Percentiles rank a stretch among this genome's conserved stretches.
phyloP scores from a whole-genome alignment of 768 basidiomycete genomes.

The Boletus subcaerulescens region DNA sequence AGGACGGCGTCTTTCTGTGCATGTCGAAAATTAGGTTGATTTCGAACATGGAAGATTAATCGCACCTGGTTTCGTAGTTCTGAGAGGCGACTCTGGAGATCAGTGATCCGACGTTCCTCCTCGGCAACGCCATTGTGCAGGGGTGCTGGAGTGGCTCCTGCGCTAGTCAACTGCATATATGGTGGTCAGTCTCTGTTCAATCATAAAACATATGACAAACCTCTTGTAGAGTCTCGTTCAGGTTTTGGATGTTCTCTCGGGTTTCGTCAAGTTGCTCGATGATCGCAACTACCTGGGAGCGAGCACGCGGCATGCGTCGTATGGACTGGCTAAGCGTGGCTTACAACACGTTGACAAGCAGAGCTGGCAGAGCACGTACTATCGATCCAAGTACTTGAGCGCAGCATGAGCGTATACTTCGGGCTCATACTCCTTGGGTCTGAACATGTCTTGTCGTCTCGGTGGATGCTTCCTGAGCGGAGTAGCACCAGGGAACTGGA shows the following conservation, averaged over 20 bases:
- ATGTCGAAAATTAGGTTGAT: background rate
- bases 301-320: slow-evolving; percentile 49
- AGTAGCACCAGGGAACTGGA: slow-evolving; percentile 67
- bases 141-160: slow-evolving; percentile 17
- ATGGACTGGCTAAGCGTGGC: slow-evolving; percentile 40
- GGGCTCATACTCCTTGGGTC: slow-evolving; percentile 53
- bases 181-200: background rate
- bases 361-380: slow-evolving; percentile 45
- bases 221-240: slow-evolving; percentile 38
- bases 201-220: slow-evolving; percentile 29
- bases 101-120: slow-evolving; percentile 43
- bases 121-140: slow-evolving; percentile 28
- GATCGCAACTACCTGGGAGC: slow-evolving; percentile 37
- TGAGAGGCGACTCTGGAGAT: slow-evolving; percentile 40
- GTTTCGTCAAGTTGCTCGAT: slow-evolving; percentile 38
- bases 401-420: slow-evolving; percentile 77
- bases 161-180: slow-evolving; percentile 15
- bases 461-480: slow-evolving; percentile 52
- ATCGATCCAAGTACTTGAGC: slow-evolving; percentile 71
- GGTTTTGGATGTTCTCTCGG: slow-evolving; percentile 34
- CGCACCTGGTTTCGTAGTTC: slow-evolving; percentile 40
- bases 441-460: slow-evolving; percentile 37
- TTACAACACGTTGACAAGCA: slow-evolving; percentile 26
- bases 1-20: slow-evolving; percentile 30
- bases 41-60: slow-evolving; percentile 1